Base-by-base conservation (phyloP, 495 filamentous ascomycete species). In the Sordaria brevicollis region DNA sequence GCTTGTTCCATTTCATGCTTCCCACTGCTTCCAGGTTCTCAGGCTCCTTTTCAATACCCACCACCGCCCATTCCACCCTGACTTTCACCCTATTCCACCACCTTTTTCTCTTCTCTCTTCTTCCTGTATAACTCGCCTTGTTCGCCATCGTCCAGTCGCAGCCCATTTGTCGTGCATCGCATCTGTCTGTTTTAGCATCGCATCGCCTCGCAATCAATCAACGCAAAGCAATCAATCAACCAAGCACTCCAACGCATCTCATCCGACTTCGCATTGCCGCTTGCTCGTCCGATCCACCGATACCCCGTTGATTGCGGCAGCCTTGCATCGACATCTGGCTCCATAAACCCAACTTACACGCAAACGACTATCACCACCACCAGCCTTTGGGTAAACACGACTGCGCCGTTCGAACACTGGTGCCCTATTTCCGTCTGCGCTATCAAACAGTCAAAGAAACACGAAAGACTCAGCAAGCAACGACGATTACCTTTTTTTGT, bases 11-110 rank as follows among this genome's bases (percentile, higher is more conserved):
- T 68, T 62, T 62, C 49, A 29, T 62, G 49, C 49, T 62, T 62
- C 49, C 49, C 49, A 62, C 13, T 62, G 49, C 49, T 62, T 31
- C 13, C 49, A 17, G 25, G 49, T 62, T 62, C 49, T 57, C 74
- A 72, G 75, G 69, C 73, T 77, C 69, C 76, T 77, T 76, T 76
- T 75, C 72, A 76, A 72, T 73, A 71, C 54, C 73, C 72, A 65
- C 17, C 65, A 69, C 66, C 65, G 54, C 54, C 72, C 72, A 65
- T 54, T 68, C 67, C 71, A 74, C 71, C 71, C 75, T 33, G 37
- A 35, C 54, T 67, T 31, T 54, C 67, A 37, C 65, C 67, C 31
- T 68, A 54, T 68, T 69, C 73, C 74, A 74, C 74, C 72, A 68
- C 71, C 73, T 73, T 69, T 76, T 71, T 69, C 67, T 69, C 66